These are phyloP conservation scores for Cenchrus purpureus DNA, from an alignment of 176 grass and related monocot genomes.

Conservation along the genomic window DNA sequence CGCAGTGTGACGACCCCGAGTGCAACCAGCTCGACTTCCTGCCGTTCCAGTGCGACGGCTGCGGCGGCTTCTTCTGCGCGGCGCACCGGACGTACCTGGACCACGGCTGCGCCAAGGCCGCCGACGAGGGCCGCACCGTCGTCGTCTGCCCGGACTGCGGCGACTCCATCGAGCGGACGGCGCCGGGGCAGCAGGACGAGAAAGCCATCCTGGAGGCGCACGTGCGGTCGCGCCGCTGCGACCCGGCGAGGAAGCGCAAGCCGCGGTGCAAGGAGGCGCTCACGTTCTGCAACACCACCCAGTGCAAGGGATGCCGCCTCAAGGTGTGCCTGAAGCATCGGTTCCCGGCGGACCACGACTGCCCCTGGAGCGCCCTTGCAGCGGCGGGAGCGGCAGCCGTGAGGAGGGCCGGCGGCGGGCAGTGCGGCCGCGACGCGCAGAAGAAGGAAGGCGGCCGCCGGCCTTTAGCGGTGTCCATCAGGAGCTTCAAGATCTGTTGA, in stretches of 20 bases:
- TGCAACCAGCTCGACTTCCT: conserved; percentile 93
- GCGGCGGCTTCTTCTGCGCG: conserved; percentile 64
- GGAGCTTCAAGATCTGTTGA: conserved; percentile 46
- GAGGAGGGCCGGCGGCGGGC: conserved; percentile 13
- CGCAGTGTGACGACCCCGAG: conserved; percentile 67
- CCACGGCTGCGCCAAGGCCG: conserved; percentile 69
- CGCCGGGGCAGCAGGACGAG: conserved; percentile 26
- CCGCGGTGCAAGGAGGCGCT: conserved; percentile 64
- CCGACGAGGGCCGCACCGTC: conserved; percentile 62
- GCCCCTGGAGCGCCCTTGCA: background rate
- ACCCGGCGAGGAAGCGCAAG: conserved; percentile 70
- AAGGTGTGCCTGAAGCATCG: conserved; percentile 70
- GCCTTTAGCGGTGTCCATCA: background rate
- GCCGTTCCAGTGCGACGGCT: conserved; percentile 83
- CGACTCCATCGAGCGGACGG: conserved; percentile 61
- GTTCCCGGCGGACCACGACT: conserved; percentile 61
- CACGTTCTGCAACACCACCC: conserved; percentile 63
- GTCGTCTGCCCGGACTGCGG: conserved; percentile 74
- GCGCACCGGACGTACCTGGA: conserved; percentile 61
- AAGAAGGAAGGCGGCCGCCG: background rate
- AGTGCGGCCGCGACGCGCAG: conserved; percentile 37
- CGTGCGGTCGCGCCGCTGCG: conserved; percentile 54
- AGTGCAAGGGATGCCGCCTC: conserved; percentile 51
- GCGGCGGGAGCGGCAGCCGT: background rate
- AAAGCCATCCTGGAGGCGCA: conserved; percentile 52